These are phyloP conservation scores for Trametes maxima DNA, from an alignment of 768 basidiomycete species.

Conservation along the genomic window DNA sequence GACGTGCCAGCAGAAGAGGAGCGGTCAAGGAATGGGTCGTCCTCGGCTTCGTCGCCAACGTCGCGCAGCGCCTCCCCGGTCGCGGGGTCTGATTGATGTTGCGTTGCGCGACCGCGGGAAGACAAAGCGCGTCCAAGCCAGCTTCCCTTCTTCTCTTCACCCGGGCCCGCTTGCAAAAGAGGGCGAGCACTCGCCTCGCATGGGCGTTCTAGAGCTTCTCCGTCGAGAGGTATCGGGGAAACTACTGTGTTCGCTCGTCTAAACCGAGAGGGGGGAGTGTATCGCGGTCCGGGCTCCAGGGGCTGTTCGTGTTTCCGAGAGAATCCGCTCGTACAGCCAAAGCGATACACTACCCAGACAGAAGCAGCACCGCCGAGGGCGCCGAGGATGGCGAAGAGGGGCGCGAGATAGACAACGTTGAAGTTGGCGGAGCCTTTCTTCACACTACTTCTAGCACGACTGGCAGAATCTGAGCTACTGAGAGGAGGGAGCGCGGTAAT, in stretches of 20 bases:
- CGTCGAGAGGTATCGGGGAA: not conserved
- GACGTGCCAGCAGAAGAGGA: constrained; percentile 4
- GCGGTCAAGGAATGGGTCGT: constrained; percentile 33
- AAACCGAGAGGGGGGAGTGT: constrained; percentile 24
- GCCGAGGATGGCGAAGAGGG: constrained; percentile 33
- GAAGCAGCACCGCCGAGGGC: constrained; percentile 27
- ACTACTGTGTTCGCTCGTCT: not conserved
- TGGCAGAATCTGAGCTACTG: constrained; percentile 18
- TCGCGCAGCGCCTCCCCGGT: not conserved
- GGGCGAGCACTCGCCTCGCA: constrained; percentile 2
- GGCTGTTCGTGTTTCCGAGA: constrained; percentile 4
- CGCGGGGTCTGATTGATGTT: not conserved
- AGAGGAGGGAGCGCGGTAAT: constrained; percentile 33
- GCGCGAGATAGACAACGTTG: constrained; percentile 33
- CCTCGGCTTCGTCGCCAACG: constrained; percentile 19
- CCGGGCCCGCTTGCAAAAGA: not conserved
- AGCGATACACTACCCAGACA: constrained; percentile 28
- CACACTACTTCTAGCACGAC: not conserved
- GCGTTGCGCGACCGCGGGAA: not conserved
- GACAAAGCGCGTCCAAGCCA: constrained; percentile 24
- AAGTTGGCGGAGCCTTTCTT: constrained; percentile 15
- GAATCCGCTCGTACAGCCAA: not conserved
- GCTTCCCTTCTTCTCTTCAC: constrained; percentile 6
- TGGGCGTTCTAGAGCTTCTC: constrained; percentile 11
- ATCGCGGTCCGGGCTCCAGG: constrained; percentile 34